Base-by-base conservation (phyloP, 306 rosid species). In the Cucumis cinereus region DNA sequence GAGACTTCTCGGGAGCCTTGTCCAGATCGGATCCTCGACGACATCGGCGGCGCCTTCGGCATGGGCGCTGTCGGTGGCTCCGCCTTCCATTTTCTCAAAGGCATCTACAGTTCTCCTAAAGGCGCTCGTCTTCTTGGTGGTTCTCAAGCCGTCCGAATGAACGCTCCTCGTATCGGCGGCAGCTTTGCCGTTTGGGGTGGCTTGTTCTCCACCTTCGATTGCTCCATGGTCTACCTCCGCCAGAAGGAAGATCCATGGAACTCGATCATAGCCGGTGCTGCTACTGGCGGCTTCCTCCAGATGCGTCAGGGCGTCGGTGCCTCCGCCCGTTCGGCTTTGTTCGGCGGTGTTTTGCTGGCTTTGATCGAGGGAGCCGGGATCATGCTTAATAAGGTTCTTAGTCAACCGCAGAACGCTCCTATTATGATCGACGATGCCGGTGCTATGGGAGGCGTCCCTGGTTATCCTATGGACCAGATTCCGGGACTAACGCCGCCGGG, bases 191-290 rank as follows among this genome's bases (percentile, higher is more conserved):
- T 93, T 0, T 93, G 98, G 98, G 97, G 98, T 0, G 97, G 96
- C 12, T 78, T 93, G 23, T 93, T 91, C 86, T 93, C 98, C 33
- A 75, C 93, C 36, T 89, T 89, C 76, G 98, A 93, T 79, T 91
- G 96, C 77, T 56, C 92, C 66, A 81, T 93, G 91, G 97, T 93
- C 40, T 89, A 89, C 73, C 71, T 89, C 6, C 92, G 98, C 23
- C 96, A 89, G 78, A 93, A 91, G 83, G 98, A 93, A 77, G 98
- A 93, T 30, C 98, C 98, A 0, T 93, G 96, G 97, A 93, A 93
- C 80, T 91, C 97, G 20, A 89, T 93, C 81, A 75, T 88, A 20
- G 87, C 96, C 69, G 98, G 97, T 22, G 90, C 92, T 13, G 93
- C 97, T 60, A 91, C 98, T 10, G 96, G 96, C 0, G 97, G 93